Base-by-base conservation (phyloP, 306 rosid species). In the Dalbergia cochinchinensis region DNA sequence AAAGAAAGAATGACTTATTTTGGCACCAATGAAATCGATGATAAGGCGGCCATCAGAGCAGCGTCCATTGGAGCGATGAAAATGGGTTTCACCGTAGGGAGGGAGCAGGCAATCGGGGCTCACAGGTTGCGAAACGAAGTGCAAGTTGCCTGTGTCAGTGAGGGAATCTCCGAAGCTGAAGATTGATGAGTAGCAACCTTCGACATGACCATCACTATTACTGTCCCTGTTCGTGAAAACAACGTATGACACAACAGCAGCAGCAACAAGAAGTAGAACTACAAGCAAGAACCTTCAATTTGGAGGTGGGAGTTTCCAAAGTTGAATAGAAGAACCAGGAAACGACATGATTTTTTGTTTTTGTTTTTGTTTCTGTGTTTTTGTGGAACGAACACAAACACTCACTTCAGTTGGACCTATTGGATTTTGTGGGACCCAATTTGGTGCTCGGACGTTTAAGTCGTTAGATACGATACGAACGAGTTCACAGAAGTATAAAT, bases 1-100 rank as follows among this genome's bases (percentile, higher is more conserved):
- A 33, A 20, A 41, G 8, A 39, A 51, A 71, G 35, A 70, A 16
- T 64, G 68, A 34, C 2, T 45, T 45, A n/a, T 18, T 57, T 55
- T 34, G 57, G 55, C 86, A 94, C 98, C 97, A 2, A 92, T 75
- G 86, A 92, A 94, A 76, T 94, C 98, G 61, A 91, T 8, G 71
- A 89, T 22, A 7, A 94, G 89, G 15, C 97, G 96, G 69, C 98
- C 98, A 69, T 94, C 90, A 51, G 89, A 91, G 86, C 93, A 92
- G 8, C 97, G 80, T n/a, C 98, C 97, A 10, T 62, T 89, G 16
- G 94, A 94, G 45, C 20, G 76, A 12, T 78, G 91, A 84, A 94
- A 94, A 64, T 68, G 79, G 77, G 97, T 83, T 81, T 83, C 77
- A 11, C 97, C 98, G 1, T 85, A 85, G 4, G 98, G 98, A 10